Evolutionary conservation across 495 filamentous ascomycete species (phyloP).

Genomic region (Aspergillus coremiiformis): DNA sequence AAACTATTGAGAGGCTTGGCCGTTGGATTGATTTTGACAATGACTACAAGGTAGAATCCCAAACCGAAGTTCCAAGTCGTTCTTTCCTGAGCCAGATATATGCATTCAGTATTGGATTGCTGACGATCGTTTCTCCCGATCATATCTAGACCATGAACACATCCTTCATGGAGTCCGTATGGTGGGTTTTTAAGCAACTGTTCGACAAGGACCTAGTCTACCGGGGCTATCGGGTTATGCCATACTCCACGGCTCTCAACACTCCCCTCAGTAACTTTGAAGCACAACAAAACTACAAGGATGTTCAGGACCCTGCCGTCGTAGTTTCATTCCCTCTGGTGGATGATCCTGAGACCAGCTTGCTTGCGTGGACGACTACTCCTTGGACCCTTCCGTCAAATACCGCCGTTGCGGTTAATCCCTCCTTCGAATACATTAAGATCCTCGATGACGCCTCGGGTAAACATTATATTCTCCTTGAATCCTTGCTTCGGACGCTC

Average conservation of each 20-base stretch:
- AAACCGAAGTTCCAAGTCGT: neutral
- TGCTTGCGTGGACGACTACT: conserved; percentile 92
- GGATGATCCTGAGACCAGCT: conserved; percentile 61
- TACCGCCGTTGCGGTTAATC: conserved; percentile 70
- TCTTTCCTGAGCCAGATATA: neutral
- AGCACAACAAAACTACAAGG: conserved; percentile 89
- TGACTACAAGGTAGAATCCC: conserved; percentile 71
- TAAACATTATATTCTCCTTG: conserved; percentile 82
- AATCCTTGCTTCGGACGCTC: conserved; percentile 73
- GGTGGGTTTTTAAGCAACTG: conserved; percentile 95
- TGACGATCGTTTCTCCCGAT: neutral
- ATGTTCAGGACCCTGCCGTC: conserved; percentile 86
- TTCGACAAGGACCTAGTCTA: conserved; percentile 87
- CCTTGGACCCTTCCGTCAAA: conserved; percentile 94
- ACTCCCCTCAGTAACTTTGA: conserved; percentile 93
- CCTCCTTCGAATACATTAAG: conserved; percentile 91
- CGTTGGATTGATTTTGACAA: conserved; percentile 99
- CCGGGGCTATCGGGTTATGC: conserved; percentile 85
- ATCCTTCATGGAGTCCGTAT: conserved; percentile 91
- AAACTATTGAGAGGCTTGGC: conserved; percentile 82
- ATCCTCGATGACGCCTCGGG: conserved; percentile 74
- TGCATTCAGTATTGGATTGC: neutral
- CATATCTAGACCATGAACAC: conserved; percentile 72
- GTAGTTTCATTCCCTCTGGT: conserved; percentile 82
- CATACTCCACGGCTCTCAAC: conserved; percentile 84